These are phyloP conservation scores for Solanum sitiens DNA, from an alignment of 257 asterid genomes.

Conservation along the genomic window DNA sequence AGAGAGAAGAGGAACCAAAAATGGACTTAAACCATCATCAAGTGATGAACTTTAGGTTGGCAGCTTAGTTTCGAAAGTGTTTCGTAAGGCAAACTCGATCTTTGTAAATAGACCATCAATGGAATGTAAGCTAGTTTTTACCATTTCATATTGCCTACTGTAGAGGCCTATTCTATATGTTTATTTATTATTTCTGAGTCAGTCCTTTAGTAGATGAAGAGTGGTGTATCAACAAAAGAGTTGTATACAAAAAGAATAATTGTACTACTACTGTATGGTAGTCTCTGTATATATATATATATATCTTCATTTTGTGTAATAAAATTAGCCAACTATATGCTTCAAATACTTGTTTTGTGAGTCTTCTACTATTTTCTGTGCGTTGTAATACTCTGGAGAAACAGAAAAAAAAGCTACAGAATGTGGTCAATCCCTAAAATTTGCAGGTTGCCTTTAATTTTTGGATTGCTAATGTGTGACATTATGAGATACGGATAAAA, in stretches of 20 bases:
- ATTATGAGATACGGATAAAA: neutral
- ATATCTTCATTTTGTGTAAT: neutral
- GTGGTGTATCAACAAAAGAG: neutral
- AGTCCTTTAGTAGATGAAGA: neutral
- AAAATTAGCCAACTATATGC: neutral
- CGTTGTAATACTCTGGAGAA: neutral
- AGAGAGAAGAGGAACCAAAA: conserved; percentile 38
- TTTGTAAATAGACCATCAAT: neutral
- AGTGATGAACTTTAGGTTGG: conserved; percentile 24
- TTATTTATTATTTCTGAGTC: neutral
- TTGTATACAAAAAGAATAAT: neutral
- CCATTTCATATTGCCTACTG: neutral
- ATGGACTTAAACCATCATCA: conserved; percentile 12
- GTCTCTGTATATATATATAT: neutral
- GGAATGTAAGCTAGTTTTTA: neutral
- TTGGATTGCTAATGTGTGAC: neutral
- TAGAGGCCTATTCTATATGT: neutral
- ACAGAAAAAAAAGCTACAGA: neutral
- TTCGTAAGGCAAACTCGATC: neutral
- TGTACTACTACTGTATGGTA: neutral
- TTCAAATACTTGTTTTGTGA: neutral
- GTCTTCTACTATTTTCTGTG: neutral
- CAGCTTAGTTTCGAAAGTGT: neutral
- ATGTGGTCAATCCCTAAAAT: neutral
- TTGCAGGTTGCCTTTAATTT: neutral